Percentiles rank a stretch among this genome's conserved stretches.
phyloP scores from a whole-genome alignment of 371 early-diverging fungal species.

The Syncephalastrum monosporum region DNA sequence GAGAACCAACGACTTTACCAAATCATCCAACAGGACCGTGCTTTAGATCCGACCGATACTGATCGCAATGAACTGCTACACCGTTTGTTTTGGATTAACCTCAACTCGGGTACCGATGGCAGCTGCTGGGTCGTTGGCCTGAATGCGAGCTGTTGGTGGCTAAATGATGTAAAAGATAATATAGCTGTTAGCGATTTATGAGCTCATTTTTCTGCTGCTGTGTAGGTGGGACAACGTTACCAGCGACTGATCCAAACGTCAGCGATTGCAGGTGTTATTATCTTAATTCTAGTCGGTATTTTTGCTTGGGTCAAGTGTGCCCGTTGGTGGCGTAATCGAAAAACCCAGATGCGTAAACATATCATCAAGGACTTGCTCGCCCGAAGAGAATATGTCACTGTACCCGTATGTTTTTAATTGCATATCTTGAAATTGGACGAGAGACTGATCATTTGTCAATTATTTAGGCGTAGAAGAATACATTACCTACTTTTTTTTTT shows the following conservation, averaged over 20 bases:
- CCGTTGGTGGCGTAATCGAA: constrained; percentile 34
- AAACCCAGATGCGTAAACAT: constrained; percentile 28
- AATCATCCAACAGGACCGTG: background rate
- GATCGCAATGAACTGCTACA: constrained; percentile 9
- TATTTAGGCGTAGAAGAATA: too few species aligned
- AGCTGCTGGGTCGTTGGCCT: constrained; percentile 39
- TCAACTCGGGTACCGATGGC: constrained; percentile 25
- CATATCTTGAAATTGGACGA: too few species aligned
- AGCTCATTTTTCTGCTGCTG: background rate
- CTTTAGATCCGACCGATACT: background rate
- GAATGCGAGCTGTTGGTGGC: constrained; percentile 40
- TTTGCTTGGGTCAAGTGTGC: constrained; percentile 46
- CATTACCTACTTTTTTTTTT: too few species aligned
- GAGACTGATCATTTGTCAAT: too few species aligned
- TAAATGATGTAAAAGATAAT: constrained; percentile 20
- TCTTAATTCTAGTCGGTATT: constrained; percentile 32
- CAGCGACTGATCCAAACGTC: constrained; percentile 35
- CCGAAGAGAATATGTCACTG: constrained; percentile 40
- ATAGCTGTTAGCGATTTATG: too few species aligned
- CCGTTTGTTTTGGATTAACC: constrained; percentile 36
- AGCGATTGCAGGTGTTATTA: constrained; percentile 34
- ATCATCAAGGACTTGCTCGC: constrained; percentile 32
- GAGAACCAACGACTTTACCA: constrained; percentile 25
- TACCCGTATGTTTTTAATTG: constrained; percentile 31
- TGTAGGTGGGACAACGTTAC: constrained; percentile 11